Percentiles rank a stretch among this genome's conserved stretches.
These are phyloP conservation scores for Carallia brachiata DNA, from an alignment of 345 rosid species.

Conservation along the genomic window DNA sequence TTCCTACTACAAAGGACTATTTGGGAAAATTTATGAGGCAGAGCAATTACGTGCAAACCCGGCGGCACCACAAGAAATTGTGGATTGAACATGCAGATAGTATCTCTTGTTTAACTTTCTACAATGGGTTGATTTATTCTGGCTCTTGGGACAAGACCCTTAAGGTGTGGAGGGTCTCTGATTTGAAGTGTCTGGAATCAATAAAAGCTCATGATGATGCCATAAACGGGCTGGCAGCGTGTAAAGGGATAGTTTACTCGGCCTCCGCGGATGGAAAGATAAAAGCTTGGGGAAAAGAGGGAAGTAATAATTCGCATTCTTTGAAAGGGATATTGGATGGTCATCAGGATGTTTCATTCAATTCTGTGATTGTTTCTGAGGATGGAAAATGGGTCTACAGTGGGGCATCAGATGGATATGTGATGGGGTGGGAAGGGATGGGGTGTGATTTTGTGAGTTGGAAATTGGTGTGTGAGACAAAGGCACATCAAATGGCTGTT, in stretches of 20 bases:
- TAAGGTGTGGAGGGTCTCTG: slow-evolving; percentile 32
- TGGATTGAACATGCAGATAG: slow-evolving; percentile 36
- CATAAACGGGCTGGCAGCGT: slow-evolving; percentile 26
- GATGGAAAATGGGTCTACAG: slow-evolving; percentile 38
- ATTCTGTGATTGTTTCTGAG: slow-evolving; percentile 30
- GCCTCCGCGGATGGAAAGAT: slow-evolving; percentile 38
- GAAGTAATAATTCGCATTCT: slow-evolving; percentile 15
- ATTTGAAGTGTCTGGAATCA: slow-evolving; percentile 33
- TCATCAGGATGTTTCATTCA: slow-evolving; percentile 27
- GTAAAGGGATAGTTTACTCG: slow-evolving; percentile 23
- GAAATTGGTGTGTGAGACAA: slow-evolving; percentile 47
- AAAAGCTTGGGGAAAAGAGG: slow-evolving; percentile 28
- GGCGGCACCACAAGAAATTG: slow-evolving; percentile 32
- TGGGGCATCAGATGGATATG: slow-evolving; percentile 35
- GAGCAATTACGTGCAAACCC: slow-evolving; percentile 30
- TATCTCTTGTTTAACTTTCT: slow-evolving; percentile 25
- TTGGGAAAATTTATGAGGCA: slow-evolving; percentile 33
- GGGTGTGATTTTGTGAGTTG: slow-evolving; percentile 16
- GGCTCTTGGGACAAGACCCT: slow-evolving; percentile 37
- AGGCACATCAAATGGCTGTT: slow-evolving; percentile 32
- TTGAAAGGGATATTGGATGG: slow-evolving; percentile 69
- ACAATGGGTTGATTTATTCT: slow-evolving; percentile 23
- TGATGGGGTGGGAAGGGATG: slow-evolving; percentile 30
- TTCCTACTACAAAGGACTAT: slow-evolving; percentile 31
- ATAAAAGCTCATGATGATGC: slow-evolving; percentile 39